These are phyloP conservation scores for Phallus indusiatus DNA, from an alignment of 768 basidiomycete species.

Conservation along the genomic window DNA sequence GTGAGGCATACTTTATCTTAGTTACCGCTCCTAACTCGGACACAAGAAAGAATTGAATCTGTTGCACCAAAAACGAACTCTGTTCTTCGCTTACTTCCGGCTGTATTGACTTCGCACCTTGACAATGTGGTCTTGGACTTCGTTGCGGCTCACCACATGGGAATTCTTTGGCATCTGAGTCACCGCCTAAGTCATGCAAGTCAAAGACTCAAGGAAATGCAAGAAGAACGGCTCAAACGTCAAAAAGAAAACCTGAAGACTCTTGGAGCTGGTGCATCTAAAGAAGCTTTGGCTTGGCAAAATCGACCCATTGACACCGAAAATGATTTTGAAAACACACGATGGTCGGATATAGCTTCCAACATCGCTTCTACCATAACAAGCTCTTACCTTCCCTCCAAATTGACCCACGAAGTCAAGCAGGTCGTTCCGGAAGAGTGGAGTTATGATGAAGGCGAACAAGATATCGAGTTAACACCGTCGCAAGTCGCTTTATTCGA, in stretches of 20 bases:
- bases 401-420: constrained; percentile 10
- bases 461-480: constrained; percentile 72
- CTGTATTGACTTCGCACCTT: constrained; percentile 52
- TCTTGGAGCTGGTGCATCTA: constrained; percentile 70
- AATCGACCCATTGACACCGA: neutral
- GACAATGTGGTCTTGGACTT: constrained; percentile 52
- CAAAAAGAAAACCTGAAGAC: constrained; percentile 78
- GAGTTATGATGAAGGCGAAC: constrained; percentile 46
- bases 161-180: constrained; percentile 86
- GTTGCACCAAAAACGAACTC: constrained; percentile 56
- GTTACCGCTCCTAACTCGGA: constrained; percentile 9
- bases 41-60: constrained; percentile 56
- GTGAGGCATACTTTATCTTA: constrained; percentile 39
- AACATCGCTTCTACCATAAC: constrained; percentile 23
- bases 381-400: constrained; percentile 13
- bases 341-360: constrained; percentile 42
- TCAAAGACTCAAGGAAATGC: constrained; percentile 75
- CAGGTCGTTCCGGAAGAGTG: neutral
- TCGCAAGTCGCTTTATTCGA: constrained; percentile 93
- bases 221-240: constrained; percentile 87
- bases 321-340: constrained; percentile 16
- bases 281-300: constrained; percentile 42
- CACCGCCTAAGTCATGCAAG: constrained; percentile 72
- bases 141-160: constrained; percentile 83
- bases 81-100: constrained; percentile 59